Conservation (phyloP, 208 protist species). For the Trypanosoma grayi region DNA sequence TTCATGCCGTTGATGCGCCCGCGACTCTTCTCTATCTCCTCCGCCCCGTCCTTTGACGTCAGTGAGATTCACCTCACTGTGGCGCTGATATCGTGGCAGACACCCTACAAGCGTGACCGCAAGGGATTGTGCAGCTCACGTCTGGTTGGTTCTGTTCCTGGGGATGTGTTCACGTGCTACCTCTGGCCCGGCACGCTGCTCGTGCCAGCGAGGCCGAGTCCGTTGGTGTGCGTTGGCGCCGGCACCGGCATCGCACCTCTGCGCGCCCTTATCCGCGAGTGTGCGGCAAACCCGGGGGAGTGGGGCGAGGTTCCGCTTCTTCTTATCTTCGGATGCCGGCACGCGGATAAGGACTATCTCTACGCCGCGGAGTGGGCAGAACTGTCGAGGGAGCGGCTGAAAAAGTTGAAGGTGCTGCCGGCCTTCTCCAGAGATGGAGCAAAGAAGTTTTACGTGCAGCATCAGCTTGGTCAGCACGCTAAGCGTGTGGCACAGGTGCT, state of each 20-base stretch:
- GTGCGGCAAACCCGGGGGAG: conserved; percentile 27
- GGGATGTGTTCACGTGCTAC: conserved; percentile 51
- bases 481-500: conserved; percentile 49
- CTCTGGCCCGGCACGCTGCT: conserved; percentile 67
- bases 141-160: conserved; percentile 31
- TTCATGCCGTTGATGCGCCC: conserved; percentile 65
- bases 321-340: conserved; percentile 80
- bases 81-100: conserved; percentile 69
- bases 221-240: conserved; percentile 70
- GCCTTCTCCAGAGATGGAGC: conserved; percentile 80
- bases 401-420: conserved; percentile 53
- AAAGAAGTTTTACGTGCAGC: conserved; percentile 87
- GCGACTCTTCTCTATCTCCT: conserved; percentile 78
- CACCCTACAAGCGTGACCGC: conserved; percentile 69
- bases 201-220: conserved; percentile 35
- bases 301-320: conserved; percentile 62
- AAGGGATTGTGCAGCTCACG: conserved; percentile 69
- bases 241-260: conserved; percentile 86
- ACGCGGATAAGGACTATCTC: conserved; percentile 66
- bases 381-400: conserved; percentile 28
- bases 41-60: conserved; percentile 52
- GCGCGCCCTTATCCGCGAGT: conserved; percentile 66
- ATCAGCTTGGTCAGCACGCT: conserved; percentile 71
- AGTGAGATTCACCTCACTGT: conserved; percentile 52
- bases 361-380: conserved; percentile 68